Evolutionary conservation across 805 yeast genomes (phyloP).

Genomic region (Saccharomycopsis lassenensis): DNA sequence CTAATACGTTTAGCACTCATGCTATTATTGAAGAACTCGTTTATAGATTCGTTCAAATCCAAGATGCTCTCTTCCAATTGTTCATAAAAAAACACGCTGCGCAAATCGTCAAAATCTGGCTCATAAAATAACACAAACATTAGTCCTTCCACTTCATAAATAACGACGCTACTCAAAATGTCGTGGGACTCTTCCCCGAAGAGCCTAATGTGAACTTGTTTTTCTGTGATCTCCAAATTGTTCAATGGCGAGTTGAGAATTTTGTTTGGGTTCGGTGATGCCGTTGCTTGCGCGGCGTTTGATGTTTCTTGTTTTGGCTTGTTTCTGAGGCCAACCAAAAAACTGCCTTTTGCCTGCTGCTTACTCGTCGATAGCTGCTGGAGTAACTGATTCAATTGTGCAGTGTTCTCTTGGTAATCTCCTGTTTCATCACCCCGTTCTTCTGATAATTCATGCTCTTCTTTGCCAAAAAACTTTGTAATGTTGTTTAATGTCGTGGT

Average conservation of each 20-base stretch:
- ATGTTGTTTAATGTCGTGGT: slow-evolving; percentile 10
- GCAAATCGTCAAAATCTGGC: slow-evolving; percentile 11
- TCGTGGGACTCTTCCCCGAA: not conserved
- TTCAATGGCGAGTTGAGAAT: slow-evolving; percentile 13
- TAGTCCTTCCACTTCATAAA: slow-evolving; percentile 10
- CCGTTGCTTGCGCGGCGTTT: not conserved
- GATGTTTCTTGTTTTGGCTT: not conserved
- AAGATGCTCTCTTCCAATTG: slow-evolving; percentile 15
- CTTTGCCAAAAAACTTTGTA: slow-evolving; percentile 3
- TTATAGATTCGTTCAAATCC: slow-evolving; percentile 14
- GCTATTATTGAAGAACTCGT: slow-evolving; percentile 11
- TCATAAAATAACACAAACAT: slow-evolving; percentile 12
- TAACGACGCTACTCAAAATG: not conserved
- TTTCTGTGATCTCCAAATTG: slow-evolving; percentile 10
- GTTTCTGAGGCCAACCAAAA: slow-evolving; percentile 13
- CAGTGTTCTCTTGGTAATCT: slow-evolving; percentile 2
- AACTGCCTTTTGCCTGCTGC: slow-evolving; percentile 9
- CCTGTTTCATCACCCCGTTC: not conserved
- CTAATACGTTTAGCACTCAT: not conserved
- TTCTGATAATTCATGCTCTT: not conserved
- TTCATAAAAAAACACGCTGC: slow-evolving; percentile 10
- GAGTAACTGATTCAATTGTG: slow-evolving; percentile 10
- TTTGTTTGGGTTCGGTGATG: slow-evolving; percentile 15
- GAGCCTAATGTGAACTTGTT: slow-evolving; percentile 9
- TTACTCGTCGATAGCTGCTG: slow-evolving; percentile 9